A percentile compares a stretch with the other conserved stretches of the same genome.
Evolutionary conservation across 2,329 filamentous ascomycete genomes (phyloP).

Genomic region (Berkeleyomyces basicola): DNA sequence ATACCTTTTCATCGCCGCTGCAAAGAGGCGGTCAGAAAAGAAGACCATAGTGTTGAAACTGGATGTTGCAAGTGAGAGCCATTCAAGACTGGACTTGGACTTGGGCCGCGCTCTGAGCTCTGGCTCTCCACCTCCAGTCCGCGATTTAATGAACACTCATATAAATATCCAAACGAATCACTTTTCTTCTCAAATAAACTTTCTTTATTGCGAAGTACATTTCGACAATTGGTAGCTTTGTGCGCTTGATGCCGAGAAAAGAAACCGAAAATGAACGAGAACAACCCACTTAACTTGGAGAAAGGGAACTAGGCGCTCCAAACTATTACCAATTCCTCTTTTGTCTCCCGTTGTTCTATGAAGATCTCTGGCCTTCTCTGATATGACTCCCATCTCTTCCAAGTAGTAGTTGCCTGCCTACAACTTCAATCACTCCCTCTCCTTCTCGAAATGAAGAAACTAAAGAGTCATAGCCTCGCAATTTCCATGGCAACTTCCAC

Average conservation of each 20-base stretch:
- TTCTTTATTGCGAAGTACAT: too few relatives aligned
- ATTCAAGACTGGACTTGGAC: too few relatives aligned
- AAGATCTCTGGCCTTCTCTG: background rate
- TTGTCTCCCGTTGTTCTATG: background rate
- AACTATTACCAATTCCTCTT: background rate
- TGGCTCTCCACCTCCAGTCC: too few relatives aligned
- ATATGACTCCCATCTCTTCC: background rate
- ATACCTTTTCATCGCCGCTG: too few relatives aligned
- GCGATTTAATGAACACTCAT: too few relatives aligned
- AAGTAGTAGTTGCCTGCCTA: background rate
- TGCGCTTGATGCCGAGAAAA: background rate
- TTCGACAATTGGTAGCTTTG: background rate
- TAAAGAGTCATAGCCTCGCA: background rate
- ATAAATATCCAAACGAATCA: too few relatives aligned
- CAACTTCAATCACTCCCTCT: background rate
- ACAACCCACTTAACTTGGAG: background rate
- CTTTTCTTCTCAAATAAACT: too few relatives aligned
- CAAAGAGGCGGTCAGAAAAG: too few relatives aligned
- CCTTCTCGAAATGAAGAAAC: background rate
- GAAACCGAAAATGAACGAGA: background rate
- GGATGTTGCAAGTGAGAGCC: too few relatives aligned
- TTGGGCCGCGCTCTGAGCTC: too few relatives aligned
- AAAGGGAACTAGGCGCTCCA: background rate
- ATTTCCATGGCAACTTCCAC: background rate
- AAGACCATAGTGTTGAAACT: too few relatives aligned